Base-by-base conservation (phyloP, 2,329 filamentous ascomycete genomes). In the Botrytis medusae region DNA sequence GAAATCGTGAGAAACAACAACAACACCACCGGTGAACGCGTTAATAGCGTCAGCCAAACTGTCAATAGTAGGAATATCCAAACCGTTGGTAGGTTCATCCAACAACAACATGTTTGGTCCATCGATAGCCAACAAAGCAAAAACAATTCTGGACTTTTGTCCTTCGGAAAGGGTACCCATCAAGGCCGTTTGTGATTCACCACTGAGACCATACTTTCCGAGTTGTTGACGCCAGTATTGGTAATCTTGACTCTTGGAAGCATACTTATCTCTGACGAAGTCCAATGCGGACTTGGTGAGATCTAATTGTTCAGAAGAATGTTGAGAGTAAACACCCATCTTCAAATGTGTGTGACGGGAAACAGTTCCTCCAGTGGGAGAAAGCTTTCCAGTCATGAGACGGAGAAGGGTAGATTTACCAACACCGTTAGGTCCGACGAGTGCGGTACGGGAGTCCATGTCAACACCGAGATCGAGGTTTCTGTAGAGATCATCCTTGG, bases 171-270 rank as follows among this genome's bases (percentile, higher is more conserved):
- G 87, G 25, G 96, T 99, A 76, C 96, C 97, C 92, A 99, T 99
- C 82, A 98, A 89, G 65, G 96, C 94, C 67, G 96, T 99, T 87
- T 99, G 97, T 46, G 94, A 87, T 76, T 98, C 94, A 83, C 97
- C 97, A 74, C 90, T 92, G 77, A 99, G 89, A 83, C 97, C 97
- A 83, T 99, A 99, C 77, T 91, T 90, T 80, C 96, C 96, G 54
- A 99, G 93, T 86, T 97, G 94, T 85, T 98, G 95, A 82, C 96
- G 91, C 96, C 96, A 99, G 90, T 96, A 99, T 86, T 99, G 96
- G 87, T 97, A 97, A 83, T 99, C 96, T 83, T 99, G 96, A 71
- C 91, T 94, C 85, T 95, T 93, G 77, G 91, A 87, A 61, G 87
- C 84, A 86, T 97, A 98, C 87, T 95, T 97, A 86, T 98, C 95